These are phyloP conservation scores for Cicer bijugum DNA, from an alignment of 306 rosid species.

Conservation along the genomic window DNA sequence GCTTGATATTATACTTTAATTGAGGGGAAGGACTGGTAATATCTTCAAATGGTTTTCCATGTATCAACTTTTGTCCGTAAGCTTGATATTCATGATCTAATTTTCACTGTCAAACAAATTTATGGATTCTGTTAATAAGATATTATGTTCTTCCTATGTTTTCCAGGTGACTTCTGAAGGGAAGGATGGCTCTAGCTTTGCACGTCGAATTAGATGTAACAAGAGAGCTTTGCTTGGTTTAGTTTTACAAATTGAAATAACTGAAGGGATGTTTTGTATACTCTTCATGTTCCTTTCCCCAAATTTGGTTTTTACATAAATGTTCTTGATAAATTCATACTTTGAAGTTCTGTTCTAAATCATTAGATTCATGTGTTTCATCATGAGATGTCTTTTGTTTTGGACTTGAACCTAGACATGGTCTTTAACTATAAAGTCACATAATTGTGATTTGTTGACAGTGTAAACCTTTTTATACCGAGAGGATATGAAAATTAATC, in stretches of 20 bases:
- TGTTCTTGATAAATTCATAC: conserved; percentile 7
- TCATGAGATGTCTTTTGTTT: not conserved
- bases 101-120: not conserved
- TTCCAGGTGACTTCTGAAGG: conserved; percentile 62
- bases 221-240: conserved; percentile 34
- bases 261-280: conserved; percentile 43
- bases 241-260: conserved; percentile 56
- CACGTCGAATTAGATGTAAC: conserved; percentile 28
- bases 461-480: not conserved
- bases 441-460: no score
- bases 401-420: not conserved
- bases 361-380: conserved; percentile 13
- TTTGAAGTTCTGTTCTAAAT: conserved; percentile 38
- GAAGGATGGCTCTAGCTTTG: conserved; percentile 38
- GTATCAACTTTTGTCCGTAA: not conserved
- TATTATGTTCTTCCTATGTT: conserved; percentile 9
- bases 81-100: not conserved
- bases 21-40: not conserved
- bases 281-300: conserved; percentile 35
- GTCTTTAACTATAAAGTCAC: no score
- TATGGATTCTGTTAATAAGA: conserved; percentile 8
- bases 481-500: not conserved
- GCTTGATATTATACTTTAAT: not conserved
- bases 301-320: conserved; percentile 26
- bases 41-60: not conserved